Evolutionary conservation across 139 green algal species (phyloP).

Genomic region (Tetraselmis chui): DNA sequence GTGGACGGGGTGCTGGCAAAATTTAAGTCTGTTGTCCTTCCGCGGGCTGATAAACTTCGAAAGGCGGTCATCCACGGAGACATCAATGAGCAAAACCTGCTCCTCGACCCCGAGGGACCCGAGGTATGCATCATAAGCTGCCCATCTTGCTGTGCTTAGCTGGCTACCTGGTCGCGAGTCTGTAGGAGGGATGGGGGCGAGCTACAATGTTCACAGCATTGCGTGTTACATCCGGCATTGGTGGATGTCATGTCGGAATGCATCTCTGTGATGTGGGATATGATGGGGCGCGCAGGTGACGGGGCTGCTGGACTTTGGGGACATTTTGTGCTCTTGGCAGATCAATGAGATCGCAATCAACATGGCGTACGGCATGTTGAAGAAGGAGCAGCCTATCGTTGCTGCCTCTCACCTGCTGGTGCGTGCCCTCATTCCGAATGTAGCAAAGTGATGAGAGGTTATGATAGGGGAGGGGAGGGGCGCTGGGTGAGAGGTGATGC

Average conservation of each 20-base stretch:
- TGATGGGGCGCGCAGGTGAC: not conserved
- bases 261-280: too few species aligned
- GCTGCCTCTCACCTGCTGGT: not conserved
- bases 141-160: too few species aligned
- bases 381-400: not conserved
- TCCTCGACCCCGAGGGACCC: not conserved
- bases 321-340: not conserved
- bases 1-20: slow-evolving; percentile 2
- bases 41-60: not conserved
- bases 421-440: not conserved
- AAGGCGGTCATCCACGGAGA: slow-evolving; percentile 4
- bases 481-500: too few species aligned
- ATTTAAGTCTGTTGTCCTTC: not conserved
- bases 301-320: slow-evolving; percentile 2
- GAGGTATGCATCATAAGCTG: too few species aligned
- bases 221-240: too few species aligned
- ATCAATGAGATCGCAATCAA: slow-evolving; percentile 1
- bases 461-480: too few species aligned
- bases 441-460: too few species aligned
- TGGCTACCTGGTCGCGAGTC: too few species aligned
- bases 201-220: too few species aligned
- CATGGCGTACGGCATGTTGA: slow-evolving; percentile 9
- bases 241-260: too few species aligned
- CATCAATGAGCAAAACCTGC: slow-evolving; percentile 7
- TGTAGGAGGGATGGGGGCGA: too few species aligned